phyloP scores from a whole-genome alignment of 2,329 filamentous ascomycete species.

The Fusarium haematococcum region DNA sequence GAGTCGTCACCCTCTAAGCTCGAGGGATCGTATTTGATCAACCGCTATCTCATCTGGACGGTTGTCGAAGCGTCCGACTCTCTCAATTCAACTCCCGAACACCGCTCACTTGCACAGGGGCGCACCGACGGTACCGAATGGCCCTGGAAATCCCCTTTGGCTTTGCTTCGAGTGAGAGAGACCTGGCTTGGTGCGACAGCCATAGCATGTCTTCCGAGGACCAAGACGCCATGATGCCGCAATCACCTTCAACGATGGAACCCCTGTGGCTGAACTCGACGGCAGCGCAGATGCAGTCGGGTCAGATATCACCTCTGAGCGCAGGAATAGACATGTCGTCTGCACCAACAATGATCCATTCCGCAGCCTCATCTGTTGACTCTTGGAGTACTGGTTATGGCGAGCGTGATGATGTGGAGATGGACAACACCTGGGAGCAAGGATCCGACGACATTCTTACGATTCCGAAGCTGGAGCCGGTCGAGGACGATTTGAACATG shows the following conservation, averaged over 20 bases:
- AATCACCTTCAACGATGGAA: slow-evolving; percentile 50
- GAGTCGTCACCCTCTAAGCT: slow-evolving; percentile 36
- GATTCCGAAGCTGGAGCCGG: slow-evolving; percentile 67
- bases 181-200: slow-evolving; percentile 59
- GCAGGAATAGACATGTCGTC: slow-evolving; percentile 60
- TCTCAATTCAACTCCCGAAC: slow-evolving; percentile 21
- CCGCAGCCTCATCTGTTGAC: slow-evolving; percentile 60
- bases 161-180: slow-evolving; percentile 56
- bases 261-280: slow-evolving; percentile 44
- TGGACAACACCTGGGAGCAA: slow-evolving; percentile 61
- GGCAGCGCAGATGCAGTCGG: slow-evolving; percentile 52
- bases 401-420: slow-evolving; percentile 53
- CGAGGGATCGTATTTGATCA: slow-evolving; percentile 31
- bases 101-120: slow-evolving; percentile 11
- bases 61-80: slow-evolving; percentile 8
- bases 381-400: slow-evolving; percentile 58
- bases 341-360: slow-evolving; percentile 57
- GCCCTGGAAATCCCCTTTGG: slow-evolving; percentile 61
- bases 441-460: slow-evolving; percentile 58
- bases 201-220: slow-evolving; percentile 58
- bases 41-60: slow-evolving; percentile 27
- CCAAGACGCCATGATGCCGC: slow-evolving; percentile 43
- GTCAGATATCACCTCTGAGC: slow-evolving; percentile 67
- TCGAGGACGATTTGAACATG: slow-evolving; percentile 67
- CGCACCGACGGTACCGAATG: slow-evolving; percentile 47